Evolutionary conservation across 257 asterid species (phyloP).

Genomic region (Paraleonurus japonicus): DNA sequence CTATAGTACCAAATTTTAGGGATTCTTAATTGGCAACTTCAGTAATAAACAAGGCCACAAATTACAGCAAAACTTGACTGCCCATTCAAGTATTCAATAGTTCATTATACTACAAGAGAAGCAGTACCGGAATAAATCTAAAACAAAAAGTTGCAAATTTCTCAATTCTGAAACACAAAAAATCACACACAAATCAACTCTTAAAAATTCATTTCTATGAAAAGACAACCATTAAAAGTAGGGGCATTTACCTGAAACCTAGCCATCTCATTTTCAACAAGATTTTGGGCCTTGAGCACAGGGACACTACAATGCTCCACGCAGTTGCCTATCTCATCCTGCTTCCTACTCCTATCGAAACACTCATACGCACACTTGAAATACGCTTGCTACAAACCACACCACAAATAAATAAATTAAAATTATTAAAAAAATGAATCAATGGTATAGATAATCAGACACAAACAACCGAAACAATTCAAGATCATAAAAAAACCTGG

Average conservation of each 20-base stretch:
- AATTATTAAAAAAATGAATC: not conserved
- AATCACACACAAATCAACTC: not conserved
- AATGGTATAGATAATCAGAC: not conserved
- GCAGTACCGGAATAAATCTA: not conserved
- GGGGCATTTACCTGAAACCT: constrained; percentile 54
- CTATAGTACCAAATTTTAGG: not conserved
- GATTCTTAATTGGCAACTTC: not conserved
- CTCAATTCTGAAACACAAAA: not conserved
- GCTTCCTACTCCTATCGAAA: constrained; percentile 67
- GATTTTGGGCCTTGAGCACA: constrained; percentile 76
- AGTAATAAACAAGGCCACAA: not conserved
- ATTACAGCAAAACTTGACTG: not conserved
- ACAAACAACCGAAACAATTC: not conserved
- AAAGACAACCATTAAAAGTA: not conserved
- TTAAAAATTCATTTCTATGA: not conserved
- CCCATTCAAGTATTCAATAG: not conserved
- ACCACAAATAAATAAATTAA: not conserved
- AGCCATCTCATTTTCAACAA: constrained; percentile 86
- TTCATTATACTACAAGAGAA: not conserved
- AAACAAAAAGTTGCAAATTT: not conserved
- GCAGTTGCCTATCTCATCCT: constrained; percentile 70
- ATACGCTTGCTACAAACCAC: constrained; percentile 74
- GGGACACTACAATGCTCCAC: constrained; percentile 93
- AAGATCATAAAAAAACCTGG: constrained; percentile 41
- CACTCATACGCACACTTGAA: constrained; percentile 94